Conservation (phyloP, 2,329 filamentous ascomycete species). For the Xylariaceae sp. region DNA sequence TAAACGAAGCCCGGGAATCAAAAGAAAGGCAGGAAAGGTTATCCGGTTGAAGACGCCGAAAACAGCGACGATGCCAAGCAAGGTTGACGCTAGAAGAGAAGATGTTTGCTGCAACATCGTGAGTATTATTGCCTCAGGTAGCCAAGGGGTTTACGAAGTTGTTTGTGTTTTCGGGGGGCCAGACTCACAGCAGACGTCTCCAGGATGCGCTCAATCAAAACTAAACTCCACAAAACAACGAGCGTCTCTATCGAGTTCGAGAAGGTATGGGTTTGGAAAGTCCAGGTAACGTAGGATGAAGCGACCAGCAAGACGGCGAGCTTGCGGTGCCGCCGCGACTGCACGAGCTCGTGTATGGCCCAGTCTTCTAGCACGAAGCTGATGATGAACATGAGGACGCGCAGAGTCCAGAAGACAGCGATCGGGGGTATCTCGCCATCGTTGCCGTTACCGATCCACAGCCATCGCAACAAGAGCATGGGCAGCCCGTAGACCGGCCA, state of each 20-base stretch:
- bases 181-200: slow-evolving; percentile 70
- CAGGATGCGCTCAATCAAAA: slow-evolving; percentile 81
- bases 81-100: slow-evolving; percentile 66
- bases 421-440: slow-evolving; percentile 75
- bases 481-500: slow-evolving; percentile 93
- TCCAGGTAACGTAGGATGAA: slow-evolving; percentile 98
- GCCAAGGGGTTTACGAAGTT: no score
- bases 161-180: background rate
- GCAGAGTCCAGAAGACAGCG: slow-evolving; percentile 82
- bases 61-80: slow-evolving; percentile 75
- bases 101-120: slow-evolving; percentile 55
- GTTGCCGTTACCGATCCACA: slow-evolving; percentile 79
- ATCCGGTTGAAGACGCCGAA: slow-evolving; percentile 94
- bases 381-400: slow-evolving; percentile 85
- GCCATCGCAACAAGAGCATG: slow-evolving; percentile 87
- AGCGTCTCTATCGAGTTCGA: slow-evolving; percentile 96
- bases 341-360: slow-evolving; percentile 88
- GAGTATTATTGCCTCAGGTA: no score
- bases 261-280: slow-evolving; percentile 96
- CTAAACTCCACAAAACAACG: slow-evolving; percentile 86
- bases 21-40: slow-evolving; percentile 88
- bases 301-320: slow-evolving; percentile 79
- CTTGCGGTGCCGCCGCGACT: slow-evolving; percentile 64
- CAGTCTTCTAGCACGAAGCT: slow-evolving; percentile 98
- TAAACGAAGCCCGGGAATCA: slow-evolving; percentile 77